Conservation (phyloP, 2,329 filamentous ascomycete species). For the Ramularia endophylla region DNA sequence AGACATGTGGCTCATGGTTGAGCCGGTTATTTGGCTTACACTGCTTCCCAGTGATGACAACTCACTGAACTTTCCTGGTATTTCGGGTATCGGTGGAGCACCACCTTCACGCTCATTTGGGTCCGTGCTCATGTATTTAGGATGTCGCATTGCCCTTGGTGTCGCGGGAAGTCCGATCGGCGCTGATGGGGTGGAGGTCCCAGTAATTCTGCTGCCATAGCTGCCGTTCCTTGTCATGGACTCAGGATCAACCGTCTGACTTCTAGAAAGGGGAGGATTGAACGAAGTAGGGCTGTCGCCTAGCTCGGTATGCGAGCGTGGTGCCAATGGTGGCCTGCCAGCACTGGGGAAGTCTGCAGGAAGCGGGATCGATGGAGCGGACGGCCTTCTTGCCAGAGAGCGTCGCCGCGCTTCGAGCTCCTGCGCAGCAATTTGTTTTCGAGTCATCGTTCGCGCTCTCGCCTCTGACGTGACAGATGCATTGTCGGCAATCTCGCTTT, state of each 20-base stretch:
- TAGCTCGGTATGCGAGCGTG: slow-evolving; percentile 34
- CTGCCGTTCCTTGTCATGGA: slow-evolving; percentile 34
- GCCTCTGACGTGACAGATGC: slow-evolving; percentile 7
- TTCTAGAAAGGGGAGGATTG: slow-evolving; percentile 45
- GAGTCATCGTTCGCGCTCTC: slow-evolving; percentile 24
- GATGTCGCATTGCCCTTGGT: slow-evolving; percentile 81
- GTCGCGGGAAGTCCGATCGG: slow-evolving; percentile 81
- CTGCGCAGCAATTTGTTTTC: slow-evolving; percentile 53
- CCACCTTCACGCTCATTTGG: slow-evolving; percentile 41
- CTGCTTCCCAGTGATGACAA: slow-evolving; percentile 21
- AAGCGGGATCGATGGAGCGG: slow-evolving; percentile 72
- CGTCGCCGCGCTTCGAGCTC: slow-evolving; percentile 84
- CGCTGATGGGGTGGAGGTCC: slow-evolving; percentile 45
- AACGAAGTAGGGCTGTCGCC: slow-evolving; percentile 40
- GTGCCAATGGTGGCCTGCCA: slow-evolving; percentile 33
- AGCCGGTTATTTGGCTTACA: slow-evolving; percentile 24
- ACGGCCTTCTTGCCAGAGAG: slow-evolving; percentile 74
- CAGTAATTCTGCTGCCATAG: slow-evolving; percentile 24
- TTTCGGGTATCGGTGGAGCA: slow-evolving; percentile 49
- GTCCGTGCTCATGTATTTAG: slow-evolving; percentile 59
- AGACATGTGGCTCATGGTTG: slow-evolving; percentile 24
- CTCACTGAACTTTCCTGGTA: slow-evolving; percentile 46
- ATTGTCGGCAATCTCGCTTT: not conserved
- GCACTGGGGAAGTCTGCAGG: slow-evolving; percentile 47
- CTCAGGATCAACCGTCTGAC: slow-evolving; percentile 60